Base-by-base conservation (phyloP, 192 early-diverging fungal genomes). In the Umbelopsis ramanniana region DNA sequence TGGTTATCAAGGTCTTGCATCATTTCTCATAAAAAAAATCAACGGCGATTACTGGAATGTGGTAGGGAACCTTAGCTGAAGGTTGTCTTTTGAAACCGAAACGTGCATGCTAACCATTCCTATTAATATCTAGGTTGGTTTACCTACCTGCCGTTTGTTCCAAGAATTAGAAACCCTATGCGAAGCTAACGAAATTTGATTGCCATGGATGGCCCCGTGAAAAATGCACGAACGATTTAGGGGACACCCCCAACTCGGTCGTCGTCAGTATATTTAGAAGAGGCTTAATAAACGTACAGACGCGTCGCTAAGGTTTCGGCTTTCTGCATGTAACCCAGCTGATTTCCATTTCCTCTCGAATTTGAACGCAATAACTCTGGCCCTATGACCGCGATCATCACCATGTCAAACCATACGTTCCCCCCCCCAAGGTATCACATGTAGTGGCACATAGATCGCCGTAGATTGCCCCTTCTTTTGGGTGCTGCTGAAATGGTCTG, bases 11-110 rank as follows among this genome's bases (percentile, higher is more conserved):
- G 89, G 88, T 12, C 77, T 87, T 47, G 94, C 90, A 11, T 72
- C 89, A 37, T 79, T 90, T 66, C 87, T 96, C 55, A 83, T 95
- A 37, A 82, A 86, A 69, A 76, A 84, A 29, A 93, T 96, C 46
- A 69, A 89, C 7, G 95, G 95, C 21, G 92, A 93, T 73, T 94
- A 87, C 47, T 96, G 94, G 88, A 96, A 94, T 71, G 92, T 95
- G 46, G 87, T 93, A 76, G 81, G 90, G 46, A 12, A 24, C 33
- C 4, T 68, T 24, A 11, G 1, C 12, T 43, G 2, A 21, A 6
- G 8, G 35, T 46, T 66, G 45, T 66, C 3, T 40, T 40, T 40
- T 40, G 6, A 43, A 43, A 43, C 40, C 6, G 29, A 24, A 29
- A 26, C 26, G 17, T 37, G 21, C 22, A 26, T 55, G 38, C 15